These are phyloP conservation scores for Calonectria crousiana DNA, from an alignment of 2,329 filamentous ascomycete species.

Conservation along the genomic window DNA sequence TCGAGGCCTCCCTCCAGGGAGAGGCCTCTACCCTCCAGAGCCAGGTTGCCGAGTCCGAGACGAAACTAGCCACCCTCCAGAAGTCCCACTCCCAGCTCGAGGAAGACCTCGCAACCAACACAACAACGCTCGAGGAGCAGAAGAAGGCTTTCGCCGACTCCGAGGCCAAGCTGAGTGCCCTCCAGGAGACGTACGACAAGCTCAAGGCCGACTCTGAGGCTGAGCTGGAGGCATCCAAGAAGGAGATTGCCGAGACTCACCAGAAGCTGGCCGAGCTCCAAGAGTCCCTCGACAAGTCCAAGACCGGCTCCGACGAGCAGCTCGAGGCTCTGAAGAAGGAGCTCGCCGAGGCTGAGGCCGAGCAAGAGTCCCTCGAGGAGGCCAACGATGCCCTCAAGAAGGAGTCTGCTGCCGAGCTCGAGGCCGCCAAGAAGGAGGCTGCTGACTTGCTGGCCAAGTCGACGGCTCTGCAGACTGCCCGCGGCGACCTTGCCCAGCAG, in stretches of 20 bases:
- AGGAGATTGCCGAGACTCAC: slow-evolving; percentile 41
- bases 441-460: slow-evolving; percentile 46
- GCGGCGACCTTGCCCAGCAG: slow-evolving; percentile 42
- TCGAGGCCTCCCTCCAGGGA: slow-evolving; percentile 48
- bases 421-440: slow-evolving; percentile 46
- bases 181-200: slow-evolving; percentile 44
- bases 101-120: slow-evolving; percentile 47
- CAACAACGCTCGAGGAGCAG: slow-evolving; percentile 43
- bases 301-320: slow-evolving; percentile 36
- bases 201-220: slow-evolving; percentile 43
- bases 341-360: slow-evolving; percentile 46
- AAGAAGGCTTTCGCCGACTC: slow-evolving; percentile 43
- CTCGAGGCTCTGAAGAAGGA: slow-evolving; percentile 34
- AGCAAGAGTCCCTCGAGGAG: slow-evolving; percentile 44
- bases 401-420: slow-evolving; percentile 48
- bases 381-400: slow-evolving; percentile 43
- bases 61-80: slow-evolving; percentile 49
- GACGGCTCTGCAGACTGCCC: slow-evolving; percentile 35
- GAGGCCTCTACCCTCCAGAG: slow-evolving; percentile 49
- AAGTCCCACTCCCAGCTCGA: slow-evolving; percentile 46
- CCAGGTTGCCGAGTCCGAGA: slow-evolving; percentile 48
- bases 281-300: slow-evolving; percentile 40
- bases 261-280: slow-evolving; percentile 36
- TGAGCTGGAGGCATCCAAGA: slow-evolving; percentile 44
- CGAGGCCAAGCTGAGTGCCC: slow-evolving; percentile 42